Base-by-base conservation (phyloP, 2,329 filamentous ascomycete species). In the Pyrenophora teres region DNA sequence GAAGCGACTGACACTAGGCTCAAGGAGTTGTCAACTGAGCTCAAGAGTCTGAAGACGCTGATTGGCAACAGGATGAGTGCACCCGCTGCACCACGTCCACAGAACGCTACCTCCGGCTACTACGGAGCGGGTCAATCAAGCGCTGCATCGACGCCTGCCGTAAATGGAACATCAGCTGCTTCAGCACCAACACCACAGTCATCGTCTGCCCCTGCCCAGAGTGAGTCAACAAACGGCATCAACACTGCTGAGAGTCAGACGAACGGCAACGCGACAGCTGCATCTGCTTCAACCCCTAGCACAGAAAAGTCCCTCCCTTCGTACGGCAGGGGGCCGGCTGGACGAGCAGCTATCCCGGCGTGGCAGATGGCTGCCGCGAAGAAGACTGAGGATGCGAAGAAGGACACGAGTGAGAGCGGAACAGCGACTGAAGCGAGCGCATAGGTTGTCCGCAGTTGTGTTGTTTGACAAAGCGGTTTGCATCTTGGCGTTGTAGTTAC, bases 11-110 rank as follows among this genome's bases (percentile, higher is more conserved):
- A 97, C 69, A 83, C 80, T 60, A 83, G 92, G 41, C 78, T 99
- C 52, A 88, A 87, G 73, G 94, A 97, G 65, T 84, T 99, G 60
- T 89, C 90, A 61, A 83, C 81, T 6, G 94, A 99, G 75, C 81
- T 99, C 65, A 91, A 89, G 79, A 97, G 92, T 71, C 78, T 99
- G 65, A 97, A 97, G 82, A 89, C 90, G 2, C 80, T 99, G 46
- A 85, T 99, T 43, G 80, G 80, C 30, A 88, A 86, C 71, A 77
- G 85, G 37, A 80, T 87, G 67, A 68, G 71, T 23, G 57, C 70
- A 9, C 19, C 19, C 5, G 68, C 63, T 7, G 55, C 69, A 13
- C 59, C 66, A 1, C 61, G 67, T 6, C 69, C 69, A 5, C 54
- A 67, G 13, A 48, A 60, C 18, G 27, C 27, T 30, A 51, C 65